phyloP scores from a whole-genome alignment of 2,329 filamentous ascomycete species.

The Zymoseptoria tritici region DNA sequence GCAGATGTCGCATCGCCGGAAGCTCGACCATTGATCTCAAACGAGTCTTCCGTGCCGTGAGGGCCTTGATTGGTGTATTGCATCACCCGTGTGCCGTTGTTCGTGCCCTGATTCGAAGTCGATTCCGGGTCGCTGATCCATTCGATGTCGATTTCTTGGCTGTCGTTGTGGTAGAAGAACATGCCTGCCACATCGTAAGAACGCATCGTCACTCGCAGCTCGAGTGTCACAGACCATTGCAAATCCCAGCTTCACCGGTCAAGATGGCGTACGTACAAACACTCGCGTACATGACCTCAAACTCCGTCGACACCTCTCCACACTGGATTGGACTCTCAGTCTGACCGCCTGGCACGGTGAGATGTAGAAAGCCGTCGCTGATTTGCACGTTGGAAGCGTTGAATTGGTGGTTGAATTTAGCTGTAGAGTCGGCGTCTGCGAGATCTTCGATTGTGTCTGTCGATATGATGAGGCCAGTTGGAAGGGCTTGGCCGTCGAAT shows the following conservation, averaged over 20 bases:
- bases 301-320: conserved; percentile 10
- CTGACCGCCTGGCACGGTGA: conserved; percentile 12
- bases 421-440: not conserved
- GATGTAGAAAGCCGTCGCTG: conserved; percentile 9
- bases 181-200: conserved; percentile 9
- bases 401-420: conserved; percentile 4
- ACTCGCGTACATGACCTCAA: conserved; percentile 12
- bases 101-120: conserved; percentile 9
- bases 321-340: conserved; percentile 7
- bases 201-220: not conserved
- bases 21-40: conserved; percentile 1
- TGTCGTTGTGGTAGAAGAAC: conserved; percentile 17
- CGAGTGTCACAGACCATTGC: conserved; percentile 1
- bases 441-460: conserved; percentile 1
- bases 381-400: conserved; percentile 4
- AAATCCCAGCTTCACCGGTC: conserved; percentile 2
- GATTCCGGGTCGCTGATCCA: conserved; percentile 16
- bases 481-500: not conserved
- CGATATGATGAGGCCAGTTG: not conserved
- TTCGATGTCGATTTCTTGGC: conserved; percentile 21
- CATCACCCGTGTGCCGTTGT: conserved; percentile 8
- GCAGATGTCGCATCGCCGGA: conserved; percentile 5
- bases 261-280: conserved; percentile 10
- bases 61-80: conserved; percentile 17
- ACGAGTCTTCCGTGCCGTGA: conserved; percentile 1